A percentile compares a stretch with the other conserved stretches of the same genome.
Evolutionary conservation across 495 filamentous ascomycete genomes (phyloP).

Genomic region (Talaromyces trachyspermus): DNA sequence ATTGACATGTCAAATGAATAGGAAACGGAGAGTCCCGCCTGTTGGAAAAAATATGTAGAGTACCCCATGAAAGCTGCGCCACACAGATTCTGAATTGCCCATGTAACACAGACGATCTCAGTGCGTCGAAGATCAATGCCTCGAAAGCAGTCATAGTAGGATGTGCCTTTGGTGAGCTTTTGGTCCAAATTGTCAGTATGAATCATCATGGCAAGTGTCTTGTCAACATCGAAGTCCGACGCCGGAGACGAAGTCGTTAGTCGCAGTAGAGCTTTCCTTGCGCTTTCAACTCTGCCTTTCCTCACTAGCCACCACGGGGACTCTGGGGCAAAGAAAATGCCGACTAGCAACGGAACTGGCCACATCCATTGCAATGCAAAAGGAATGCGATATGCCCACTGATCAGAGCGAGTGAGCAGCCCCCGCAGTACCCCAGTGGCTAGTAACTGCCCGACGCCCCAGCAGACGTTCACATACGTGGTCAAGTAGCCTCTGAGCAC

Average conservation of each 20-base stretch:
- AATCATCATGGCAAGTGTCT: conserved; percentile 54
- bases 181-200: conserved; percentile 31
- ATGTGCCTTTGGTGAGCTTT: conserved; percentile 18
- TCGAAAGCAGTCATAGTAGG: conserved; percentile 33
- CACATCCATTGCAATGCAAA: conserved; percentile 51
- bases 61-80: conserved; percentile 29
- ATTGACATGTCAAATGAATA: conserved; percentile 25
- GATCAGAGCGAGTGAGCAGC: conserved; percentile 20
- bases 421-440: conserved; percentile 39
- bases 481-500: conserved; percentile 37
- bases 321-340: conserved; percentile 35
- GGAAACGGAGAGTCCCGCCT: conserved; percentile 47
- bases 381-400: conserved; percentile 51
- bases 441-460: conserved; percentile 46
- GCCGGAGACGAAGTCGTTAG: conserved; percentile 34
- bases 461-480: conserved; percentile 41
- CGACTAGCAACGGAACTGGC: conserved; percentile 39
- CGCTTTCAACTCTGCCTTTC: conserved; percentile 31
- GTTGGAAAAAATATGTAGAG: conserved; percentile 58
- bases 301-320: conserved; percentile 41
- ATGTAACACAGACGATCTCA: conserved; percentile 20
- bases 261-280: conserved; percentile 34
- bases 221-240: not conserved
- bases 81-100: conserved; percentile 4
- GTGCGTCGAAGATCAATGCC: conserved; percentile 33